Evolutionary conservation across 2,329 filamentous ascomycete species (phyloP), one percentile per base, ranked within the genome.

Genomic region (Rugonectria rugulosa): DNA sequence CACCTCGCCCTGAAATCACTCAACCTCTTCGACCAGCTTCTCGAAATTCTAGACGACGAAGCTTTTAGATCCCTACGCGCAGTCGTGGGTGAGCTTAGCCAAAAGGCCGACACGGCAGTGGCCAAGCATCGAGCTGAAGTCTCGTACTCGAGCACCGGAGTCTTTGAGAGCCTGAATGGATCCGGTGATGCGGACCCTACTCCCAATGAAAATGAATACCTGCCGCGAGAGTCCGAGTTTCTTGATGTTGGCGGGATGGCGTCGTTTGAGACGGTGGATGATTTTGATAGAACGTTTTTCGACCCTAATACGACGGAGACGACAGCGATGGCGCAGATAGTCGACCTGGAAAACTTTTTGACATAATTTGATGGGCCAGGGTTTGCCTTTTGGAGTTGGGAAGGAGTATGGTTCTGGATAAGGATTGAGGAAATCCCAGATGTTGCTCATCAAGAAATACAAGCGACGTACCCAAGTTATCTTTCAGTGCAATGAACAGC

Each of bases 1-100:
- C 61, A 64, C 26, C 56, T 75, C 3, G 60, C 66, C 5, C 46
- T 62, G 11, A 68, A 68, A 20, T 61, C 69, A 1, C 47, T 73
- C 1, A 54, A 59, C 5, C 47, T 74, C 0, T 70, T 72, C 23
- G 64, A 73, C 24, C 63, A 62, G 12, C 57, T 67, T 2, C 56
- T 67, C 3, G 51, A 51, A 4, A 20, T 67, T 1, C n/a, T 65
- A 8, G 54, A 67, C 6, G 61, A 65, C 21, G 41, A 60, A 3
- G 19, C 21, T 4, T 68, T 67, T 19, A 41, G 47, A 6, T 46
- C 48, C 0, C 15, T 67, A 4, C 51, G 65, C 2, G 27, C 31
- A 1, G 55, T 67, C 0, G 41, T 67, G 1, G 58, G 56, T 1
- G 65, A 68, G 17, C 48, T 67, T 4, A 65, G 56, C 12, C 45